Base-by-base conservation (phyloP, 1,139 yeast genomes). In the Lodderomyces parapsilosis region DNA sequence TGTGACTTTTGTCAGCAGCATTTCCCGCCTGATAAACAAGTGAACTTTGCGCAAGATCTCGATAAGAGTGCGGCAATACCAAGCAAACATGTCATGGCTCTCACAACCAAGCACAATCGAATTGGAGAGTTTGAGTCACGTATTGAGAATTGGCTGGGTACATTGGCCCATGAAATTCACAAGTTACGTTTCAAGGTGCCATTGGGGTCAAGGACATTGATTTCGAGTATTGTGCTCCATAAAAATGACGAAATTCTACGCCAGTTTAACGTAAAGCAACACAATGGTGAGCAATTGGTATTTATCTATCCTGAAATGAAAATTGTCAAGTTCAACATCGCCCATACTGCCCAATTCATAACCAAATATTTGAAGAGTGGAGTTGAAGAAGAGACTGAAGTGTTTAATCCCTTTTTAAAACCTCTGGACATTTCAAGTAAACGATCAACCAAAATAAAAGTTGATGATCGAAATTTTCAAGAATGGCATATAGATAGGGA, bases 221-320 rank as follows among this genome's bases (percentile, higher is more conserved):
- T 47, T 10, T 78, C 85, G 14, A 76, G 76, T 56, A 67, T 58
- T n/a, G 49, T 59, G 7, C 44, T 58, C 9, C 43, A 49, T 20
- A 49, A 50, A 23, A 52, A 55, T 25, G 25, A 50, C 6, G 43
- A 47, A 4, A 49, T 55, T 14, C 36, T 56, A 27, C 42, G 46
- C 1, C 27, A 39, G 14, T 48, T 25, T 10, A 52, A 52, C 13
- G 48, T 60, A 22, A 34, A 41, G 8, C 15, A 19, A 6, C 24
- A 34, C 7, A 17, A 13, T 15, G 33, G 25, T 7, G 57, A 60
- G 31, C 66, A 66, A 30, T 48, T 62, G 37, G 73, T 70, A 3
- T 62, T 60, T 42, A 52, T 83, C n/a, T 82, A 71, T 50, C 91
- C 91, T 0, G 87, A 83, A 46, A 71, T 71, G 40, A 50, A 68